Evolutionary conservation across 257 asterid species (phyloP), one percentile per base, ranked within the genome.

Genomic region (Solanum gracilifrons): DNA sequence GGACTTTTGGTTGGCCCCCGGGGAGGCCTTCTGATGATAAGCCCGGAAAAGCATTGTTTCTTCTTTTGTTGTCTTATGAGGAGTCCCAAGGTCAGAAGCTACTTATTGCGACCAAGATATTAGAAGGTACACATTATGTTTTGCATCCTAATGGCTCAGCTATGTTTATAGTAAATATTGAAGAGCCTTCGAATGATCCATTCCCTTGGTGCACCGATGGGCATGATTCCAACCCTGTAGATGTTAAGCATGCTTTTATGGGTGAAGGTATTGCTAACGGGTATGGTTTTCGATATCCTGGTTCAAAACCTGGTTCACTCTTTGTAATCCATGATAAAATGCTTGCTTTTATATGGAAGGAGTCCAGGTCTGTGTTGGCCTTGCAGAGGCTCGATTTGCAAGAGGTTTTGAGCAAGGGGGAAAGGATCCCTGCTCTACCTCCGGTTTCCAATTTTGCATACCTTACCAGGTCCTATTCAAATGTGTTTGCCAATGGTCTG

Each of bases 201-300:
- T 96, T 96, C 90, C 98, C 98, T 33, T 95, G 96, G 96, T 93
- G 88, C 82, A 87, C 89, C 37, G 93, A 96, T 90, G 95, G 83
- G 84, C 82, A 74, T 36, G 95, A 92, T 31, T 89, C 91, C 76
- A 88, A 84, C 84, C 76, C 88, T 77, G 36, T 92, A 87, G 92
- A 93, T 86, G 93, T 94, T 23, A 92, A 89, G 86, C 90, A 86
- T 89, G 93, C 95, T 88, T 96, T 91, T 88, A 32, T 23, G 80
- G 98, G 99, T 83, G 98, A 95, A 89, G 99, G 99, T 72, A 96
- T 96, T 88, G 96, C 99, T 43, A 93, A 92, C 46, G 99, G 99
- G 13, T 96, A 96, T 86, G 99, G 99, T 66, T 96, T 95, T 91
- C 92, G 98, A 86, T 96, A 95, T 89, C 99, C 99, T 15, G 99